Evolutionary conservation across 257 asterid genomes (phyloP).

Genomic region (Solanum raphanifolium): DNA sequence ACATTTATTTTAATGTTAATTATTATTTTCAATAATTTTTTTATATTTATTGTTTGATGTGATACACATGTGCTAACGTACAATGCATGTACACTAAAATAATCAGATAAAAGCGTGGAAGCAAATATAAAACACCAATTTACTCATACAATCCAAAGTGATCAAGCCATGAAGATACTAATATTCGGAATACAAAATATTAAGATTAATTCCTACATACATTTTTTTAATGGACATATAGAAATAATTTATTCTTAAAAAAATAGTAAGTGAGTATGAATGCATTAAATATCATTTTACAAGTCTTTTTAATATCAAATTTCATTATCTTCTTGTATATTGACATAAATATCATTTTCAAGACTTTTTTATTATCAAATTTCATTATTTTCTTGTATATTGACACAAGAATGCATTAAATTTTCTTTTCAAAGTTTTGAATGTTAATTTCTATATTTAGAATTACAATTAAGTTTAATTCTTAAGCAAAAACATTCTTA

Average conservation of each 20-base stretch:
- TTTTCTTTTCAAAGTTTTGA: not conserved
- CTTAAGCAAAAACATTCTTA: not conserved
- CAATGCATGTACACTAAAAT: no score
- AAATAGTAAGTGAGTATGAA: not conserved
- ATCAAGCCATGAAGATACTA: not conserved
- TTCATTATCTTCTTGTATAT: not conserved
- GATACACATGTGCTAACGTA: not conserved
- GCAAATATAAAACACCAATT: not conserved
- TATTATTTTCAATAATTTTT: no score
- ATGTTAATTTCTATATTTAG: no score
- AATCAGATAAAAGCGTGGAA: no score
- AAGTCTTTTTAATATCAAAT: not conserved
- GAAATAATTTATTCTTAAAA: not conserved
- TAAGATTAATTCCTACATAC: not conserved
- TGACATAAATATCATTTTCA: not conserved
- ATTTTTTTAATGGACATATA: not conserved
- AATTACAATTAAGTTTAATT: not conserved
- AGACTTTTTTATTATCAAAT: no score
- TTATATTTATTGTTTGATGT: not conserved
- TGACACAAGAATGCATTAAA: not conserved
- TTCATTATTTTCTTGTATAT: not conserved
- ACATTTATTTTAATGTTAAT: no score
- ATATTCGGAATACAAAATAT: no score
- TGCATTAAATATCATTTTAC: not conserved
- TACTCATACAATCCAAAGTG: not conserved